Conservation (phyloP, 371 early-diverging fungal genomes). For the Mucor ambiguus region DNA sequence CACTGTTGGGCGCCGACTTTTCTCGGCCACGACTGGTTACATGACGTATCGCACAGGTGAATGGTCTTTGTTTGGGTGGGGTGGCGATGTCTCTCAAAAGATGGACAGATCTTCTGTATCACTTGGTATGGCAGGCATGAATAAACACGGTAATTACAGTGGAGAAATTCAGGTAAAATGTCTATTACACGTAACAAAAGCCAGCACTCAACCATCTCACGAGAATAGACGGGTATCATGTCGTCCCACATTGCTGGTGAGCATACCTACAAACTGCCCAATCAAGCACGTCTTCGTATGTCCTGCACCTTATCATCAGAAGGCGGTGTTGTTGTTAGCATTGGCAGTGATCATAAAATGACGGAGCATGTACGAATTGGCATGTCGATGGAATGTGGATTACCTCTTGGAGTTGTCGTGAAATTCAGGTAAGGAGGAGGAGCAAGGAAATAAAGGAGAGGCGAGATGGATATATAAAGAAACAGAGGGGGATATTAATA, state of each 20-base stretch:
- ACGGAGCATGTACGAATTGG: slow-evolving; percentile 71
- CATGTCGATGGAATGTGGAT: slow-evolving; percentile 77
- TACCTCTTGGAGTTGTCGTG: slow-evolving; percentile 72
- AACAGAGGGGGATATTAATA: slow-evolving; percentile 7
- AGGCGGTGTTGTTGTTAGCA: slow-evolving; percentile 52
- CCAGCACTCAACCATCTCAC: not conserved
- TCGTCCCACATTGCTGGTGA: slow-evolving; percentile 53
- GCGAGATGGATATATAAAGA: not conserved
- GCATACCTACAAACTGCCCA: slow-evolving; percentile 44
- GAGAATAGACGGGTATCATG: slow-evolving; percentile 48
- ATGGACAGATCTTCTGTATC: slow-evolving; percentile 63
- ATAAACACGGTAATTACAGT: slow-evolving; percentile 54
- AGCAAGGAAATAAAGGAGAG: not conserved
- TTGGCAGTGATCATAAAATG: slow-evolving; percentile 67
- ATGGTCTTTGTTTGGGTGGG: slow-evolving; percentile 71
- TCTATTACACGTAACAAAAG: not conserved
- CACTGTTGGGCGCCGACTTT: slow-evolving; percentile 68
- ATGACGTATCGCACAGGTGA: slow-evolving; percentile 79
- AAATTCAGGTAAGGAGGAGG: slow-evolving; percentile 62
- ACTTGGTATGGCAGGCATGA: slow-evolving; percentile 59
- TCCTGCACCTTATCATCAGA: slow-evolving; percentile 52
- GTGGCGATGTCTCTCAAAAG: slow-evolving; percentile 48
- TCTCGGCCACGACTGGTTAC: slow-evolving; percentile 69
- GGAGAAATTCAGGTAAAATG: slow-evolving; percentile 59
- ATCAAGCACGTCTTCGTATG: slow-evolving; percentile 35